Evolutionary conservation across 108 stramenopile species (phyloP).

Genomic region (Aurantiochytrium sp.): DNA sequence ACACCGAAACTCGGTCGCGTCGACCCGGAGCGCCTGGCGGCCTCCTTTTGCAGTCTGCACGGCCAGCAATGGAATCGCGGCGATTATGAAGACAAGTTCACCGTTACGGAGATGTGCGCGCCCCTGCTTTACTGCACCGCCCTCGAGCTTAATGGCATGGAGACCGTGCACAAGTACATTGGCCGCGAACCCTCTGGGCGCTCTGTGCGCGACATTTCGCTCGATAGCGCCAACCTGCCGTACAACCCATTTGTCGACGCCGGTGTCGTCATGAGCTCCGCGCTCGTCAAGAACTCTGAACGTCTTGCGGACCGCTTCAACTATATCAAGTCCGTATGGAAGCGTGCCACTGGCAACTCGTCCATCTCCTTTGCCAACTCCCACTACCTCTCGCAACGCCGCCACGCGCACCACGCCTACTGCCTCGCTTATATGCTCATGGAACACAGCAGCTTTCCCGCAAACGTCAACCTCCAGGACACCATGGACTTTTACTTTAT

Average conservation of each 20-base stretch:
- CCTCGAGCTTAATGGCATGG: not conserved
- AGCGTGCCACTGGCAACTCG: not conserved
- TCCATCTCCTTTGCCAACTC: not conserved
- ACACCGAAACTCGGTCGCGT: conserved; percentile 1
- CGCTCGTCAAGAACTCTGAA: not conserved
- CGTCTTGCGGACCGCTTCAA: not conserved
- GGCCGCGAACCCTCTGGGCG: not conserved
- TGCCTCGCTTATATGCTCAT: not conserved
- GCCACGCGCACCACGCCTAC: not conserved
- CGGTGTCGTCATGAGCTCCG: not conserved
- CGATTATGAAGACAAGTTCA: not conserved
- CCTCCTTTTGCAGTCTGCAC: not conserved
- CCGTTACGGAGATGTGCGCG: not conserved
- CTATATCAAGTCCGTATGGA: not conserved
- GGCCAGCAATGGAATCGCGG: conserved; percentile 15
- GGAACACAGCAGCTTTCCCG: not conserved
- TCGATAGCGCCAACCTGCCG: not conserved
- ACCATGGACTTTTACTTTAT: not conserved
- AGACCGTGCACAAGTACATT: not conserved
- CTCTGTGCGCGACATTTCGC: not conserved
- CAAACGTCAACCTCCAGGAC: not conserved
- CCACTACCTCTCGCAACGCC: not conserved
- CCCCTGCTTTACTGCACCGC: conserved; percentile 5
- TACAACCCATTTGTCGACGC: not conserved
- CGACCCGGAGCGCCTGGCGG: not conserved